phyloP scores from a whole-genome alignment of 116 monocot species.

The Phalaenopsis hybrid region DNA sequence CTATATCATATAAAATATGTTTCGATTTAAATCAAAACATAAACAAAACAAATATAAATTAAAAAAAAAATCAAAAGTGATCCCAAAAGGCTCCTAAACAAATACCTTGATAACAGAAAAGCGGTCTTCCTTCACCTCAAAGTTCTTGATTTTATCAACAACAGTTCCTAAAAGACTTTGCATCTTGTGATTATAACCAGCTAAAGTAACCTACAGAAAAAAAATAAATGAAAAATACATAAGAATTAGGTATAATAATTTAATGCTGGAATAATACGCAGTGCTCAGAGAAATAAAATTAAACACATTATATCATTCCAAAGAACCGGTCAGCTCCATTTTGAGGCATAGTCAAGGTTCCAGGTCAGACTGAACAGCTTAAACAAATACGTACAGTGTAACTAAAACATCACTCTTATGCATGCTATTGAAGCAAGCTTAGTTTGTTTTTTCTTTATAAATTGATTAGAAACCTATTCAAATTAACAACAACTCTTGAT shows the following conservation, averaged over 20 bases:
- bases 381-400: not conserved
- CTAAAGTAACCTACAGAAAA: slow-evolving; percentile 46
- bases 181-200: slow-evolving; percentile 94
- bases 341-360: not conserved
- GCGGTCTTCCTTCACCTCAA: slow-evolving; percentile 71
- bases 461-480: too few species aligned
- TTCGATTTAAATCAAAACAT: too few species aligned
- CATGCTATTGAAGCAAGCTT: too few species aligned
- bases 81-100: not conserved
- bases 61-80: too few species aligned
- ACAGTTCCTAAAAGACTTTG: slow-evolving; percentile 63
- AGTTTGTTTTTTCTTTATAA: too few species aligned
- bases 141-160: slow-evolving; percentile 49
- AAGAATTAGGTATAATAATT: slow-evolving; percentile 1
- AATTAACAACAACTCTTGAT: too few species aligned
- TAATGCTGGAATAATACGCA: not conserved
- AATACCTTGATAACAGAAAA: slow-evolving; percentile 91
- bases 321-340: not conserved
- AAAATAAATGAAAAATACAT: not conserved
- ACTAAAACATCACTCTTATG: not conserved
- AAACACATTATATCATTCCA: slow-evolving; percentile 2
- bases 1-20: too few species aligned
- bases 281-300: not conserved
- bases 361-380: not conserved
- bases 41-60: too few species aligned